These are phyloP conservation scores for Striga hermonthica DNA, from an alignment of 305 asterid genomes.

Conservation along the genomic window DNA sequence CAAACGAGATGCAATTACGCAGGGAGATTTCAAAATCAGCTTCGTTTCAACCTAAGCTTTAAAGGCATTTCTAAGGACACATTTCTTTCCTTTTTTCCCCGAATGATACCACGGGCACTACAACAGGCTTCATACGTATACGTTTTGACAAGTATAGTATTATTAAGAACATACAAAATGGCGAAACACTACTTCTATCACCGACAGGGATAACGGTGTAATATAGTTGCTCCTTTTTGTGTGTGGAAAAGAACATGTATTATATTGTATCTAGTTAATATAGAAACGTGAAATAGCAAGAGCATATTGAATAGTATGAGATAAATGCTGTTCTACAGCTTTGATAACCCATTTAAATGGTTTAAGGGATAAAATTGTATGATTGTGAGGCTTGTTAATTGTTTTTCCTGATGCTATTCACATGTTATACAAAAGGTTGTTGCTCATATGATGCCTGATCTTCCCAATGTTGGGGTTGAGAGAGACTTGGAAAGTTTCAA, in stretches of 20 bases:
- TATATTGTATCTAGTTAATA: too few species aligned
- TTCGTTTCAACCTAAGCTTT: not conserved
- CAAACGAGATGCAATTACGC: not conserved
- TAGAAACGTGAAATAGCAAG: too few species aligned
- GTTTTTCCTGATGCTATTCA: constrained; percentile 14
- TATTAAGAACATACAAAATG: not conserved
- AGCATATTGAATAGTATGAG: too few species aligned
- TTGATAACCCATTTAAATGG: too few species aligned
- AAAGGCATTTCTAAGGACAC: constrained; percentile 3
- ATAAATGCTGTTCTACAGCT: too few species aligned
- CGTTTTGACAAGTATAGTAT: not conserved
- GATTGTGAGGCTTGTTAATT: not conserved
- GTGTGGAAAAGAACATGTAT: not conserved
- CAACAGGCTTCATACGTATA: not conserved
- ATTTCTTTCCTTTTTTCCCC: not conserved
- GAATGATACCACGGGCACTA: not conserved
- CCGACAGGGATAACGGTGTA: not conserved
- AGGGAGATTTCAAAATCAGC: not conserved
- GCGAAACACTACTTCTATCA: not conserved
- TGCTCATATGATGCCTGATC: constrained; percentile 99
- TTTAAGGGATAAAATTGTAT: too few species aligned
- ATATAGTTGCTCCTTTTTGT: not conserved
- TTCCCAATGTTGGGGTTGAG: constrained; percentile 97
- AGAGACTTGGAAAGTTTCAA: constrained; percentile 96
- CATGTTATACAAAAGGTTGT: constrained; percentile 59